Evolutionary conservation across 768 basidiomycete genomes (phyloP), one percentile per base, ranked within the genome.

Genomic region (Termitomyces sp.): DNA sequence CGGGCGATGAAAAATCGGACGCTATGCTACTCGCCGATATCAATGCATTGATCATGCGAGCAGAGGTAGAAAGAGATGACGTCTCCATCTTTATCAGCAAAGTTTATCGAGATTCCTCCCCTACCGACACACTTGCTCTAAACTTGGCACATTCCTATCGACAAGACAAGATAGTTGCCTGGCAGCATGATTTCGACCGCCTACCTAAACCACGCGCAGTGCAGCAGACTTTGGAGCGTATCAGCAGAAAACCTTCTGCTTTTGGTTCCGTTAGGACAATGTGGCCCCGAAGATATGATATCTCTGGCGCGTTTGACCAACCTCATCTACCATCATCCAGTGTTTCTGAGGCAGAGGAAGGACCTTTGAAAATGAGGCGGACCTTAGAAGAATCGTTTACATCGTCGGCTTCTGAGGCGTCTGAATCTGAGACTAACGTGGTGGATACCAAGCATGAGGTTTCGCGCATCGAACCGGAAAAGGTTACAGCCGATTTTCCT

Each of bases 141-240:
- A 98, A 94, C 57, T 83, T 83, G 60, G 89, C 94, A 5, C 85
- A 94, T 45, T 85, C 89, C 1, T 86, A 85, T 56, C 80, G 94
- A 43, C 96, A 98, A 72, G 93, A 96, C 62, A 89, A 88, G 67
- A 92, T 96, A 44, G 92, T 96, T 15, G 91, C 89, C n/a, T 98
- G 95, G 91, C 94, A 99, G 68, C 83, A 83, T 57, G 94, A 98
- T 65, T 94, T 96, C 60, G 89, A 93, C 61, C 83, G 85, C 49
- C 77, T 98, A 27, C 88, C 88, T 7, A 91, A 88, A 64, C 86
- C 79, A 52, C 86, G 83, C 61, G 75, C 78, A 62, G 68, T 69
- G 58, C 76, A 78, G 31, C 59, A 54, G 66, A 62, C 70, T 1
- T 58, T 70, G 12, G 86, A 84, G 53, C 80, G 77, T 60, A 74